phyloP scores from a whole-genome alignment of 2,329 filamentous ascomycete genomes.

The Plenodomus lindquistii region DNA sequence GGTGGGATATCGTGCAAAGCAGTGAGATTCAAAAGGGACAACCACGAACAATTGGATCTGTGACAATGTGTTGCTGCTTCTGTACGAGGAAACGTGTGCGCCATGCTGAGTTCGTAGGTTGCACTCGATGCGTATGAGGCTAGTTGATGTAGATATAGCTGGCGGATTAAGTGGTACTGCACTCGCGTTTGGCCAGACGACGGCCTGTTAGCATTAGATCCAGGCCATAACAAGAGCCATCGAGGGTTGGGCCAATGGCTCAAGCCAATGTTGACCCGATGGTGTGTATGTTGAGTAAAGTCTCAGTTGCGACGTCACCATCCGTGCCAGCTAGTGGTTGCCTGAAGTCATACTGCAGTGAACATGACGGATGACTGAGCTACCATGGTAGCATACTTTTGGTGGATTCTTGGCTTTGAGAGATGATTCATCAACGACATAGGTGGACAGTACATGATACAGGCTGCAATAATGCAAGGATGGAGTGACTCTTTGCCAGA shows the following conservation, averaged over 20 bases:
- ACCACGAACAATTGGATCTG: conserved; percentile 22
- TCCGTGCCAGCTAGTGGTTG: background rate
- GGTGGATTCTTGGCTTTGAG: background rate
- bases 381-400: background rate
- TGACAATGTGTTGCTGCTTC: conserved; percentile 15
- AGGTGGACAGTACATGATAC: too few species aligned
- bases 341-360: background rate
- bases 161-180: background rate
- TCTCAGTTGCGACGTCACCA: background rate
- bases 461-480: too few species aligned
- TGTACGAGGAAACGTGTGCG: background rate
- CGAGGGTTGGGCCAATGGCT: background rate
- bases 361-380: background rate
- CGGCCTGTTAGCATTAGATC: background rate
- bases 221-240: background rate
- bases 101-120: background rate
- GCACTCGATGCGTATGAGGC: too few species aligned
- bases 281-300: background rate
- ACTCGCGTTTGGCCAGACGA: background rate
- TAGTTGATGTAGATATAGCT: background rate
- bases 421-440: too few species aligned
- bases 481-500: too few species aligned
- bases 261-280: background rate
- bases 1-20: conserved; percentile 7
- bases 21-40: conserved; percentile 15